Conservation (phyloP, 2,329 filamentous ascomycete species). For the Arthroderma sp. region DNA sequence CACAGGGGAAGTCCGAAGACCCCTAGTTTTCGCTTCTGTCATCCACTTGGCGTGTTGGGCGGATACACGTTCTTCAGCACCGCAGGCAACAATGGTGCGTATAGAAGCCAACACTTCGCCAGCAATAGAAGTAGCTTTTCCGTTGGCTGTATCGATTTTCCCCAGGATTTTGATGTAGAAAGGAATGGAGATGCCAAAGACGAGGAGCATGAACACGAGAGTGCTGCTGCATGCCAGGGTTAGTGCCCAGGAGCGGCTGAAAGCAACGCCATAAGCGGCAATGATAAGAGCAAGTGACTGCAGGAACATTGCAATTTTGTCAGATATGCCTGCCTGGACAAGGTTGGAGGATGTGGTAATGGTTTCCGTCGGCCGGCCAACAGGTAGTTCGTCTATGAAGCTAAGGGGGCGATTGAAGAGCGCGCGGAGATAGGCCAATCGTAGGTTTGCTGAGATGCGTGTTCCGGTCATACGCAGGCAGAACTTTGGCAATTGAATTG, state of each 20-base stretch:
- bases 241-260: constrained; percentile 40
- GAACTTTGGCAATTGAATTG: constrained; percentile 18
- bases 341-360: constrained; percentile 42
- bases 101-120: constrained; percentile 31
- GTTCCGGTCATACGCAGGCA: constrained; percentile 38
- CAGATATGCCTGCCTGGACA: constrained; percentile 42
- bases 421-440: constrained; percentile 37
- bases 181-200: constrained; percentile 21
- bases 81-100: constrained; percentile 32
- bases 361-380: constrained; percentile 38
- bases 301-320: constrained; percentile 35
- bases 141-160: constrained; percentile 25
- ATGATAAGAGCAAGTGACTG: constrained; percentile 30
- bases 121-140: constrained; percentile 25
- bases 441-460: constrained; percentile 37
- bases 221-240: constrained; percentile 37
- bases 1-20: constrained; percentile 16
- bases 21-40: constrained; percentile 23
- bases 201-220: constrained; percentile 29
- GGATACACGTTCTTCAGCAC: constrained; percentile 26
- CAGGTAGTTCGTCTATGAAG: constrained; percentile 36
- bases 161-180: constrained; percentile 21
- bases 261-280: constrained; percentile 39
- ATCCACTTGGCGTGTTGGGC: constrained; percentile 26
- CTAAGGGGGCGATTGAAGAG: constrained; percentile 39